Evolutionary conservation across 331 rosid species (phyloP).

Genomic region (Acacia pycnantha): DNA sequence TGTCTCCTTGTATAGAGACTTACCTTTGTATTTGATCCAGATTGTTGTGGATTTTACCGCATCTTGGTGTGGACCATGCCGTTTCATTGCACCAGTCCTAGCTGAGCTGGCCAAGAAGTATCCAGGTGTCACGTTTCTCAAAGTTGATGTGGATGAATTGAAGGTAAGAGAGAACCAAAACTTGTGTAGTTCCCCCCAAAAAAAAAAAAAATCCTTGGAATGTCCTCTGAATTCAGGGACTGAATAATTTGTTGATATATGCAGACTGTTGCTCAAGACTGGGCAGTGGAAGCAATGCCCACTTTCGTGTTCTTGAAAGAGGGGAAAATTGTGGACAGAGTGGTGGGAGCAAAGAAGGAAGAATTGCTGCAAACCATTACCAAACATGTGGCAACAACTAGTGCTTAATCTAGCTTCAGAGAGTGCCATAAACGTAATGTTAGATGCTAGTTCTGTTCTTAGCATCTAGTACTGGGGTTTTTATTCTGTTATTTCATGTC

Average conservation of each 20-base stretch:
- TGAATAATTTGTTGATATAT: slow-evolving; percentile 14
- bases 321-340: slow-evolving; percentile 71
- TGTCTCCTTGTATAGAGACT: neutral
- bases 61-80: slow-evolving; percentile 99
- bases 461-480: neutral
- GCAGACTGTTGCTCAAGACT: slow-evolving; percentile 82
- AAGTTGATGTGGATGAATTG: slow-evolving; percentile 90
- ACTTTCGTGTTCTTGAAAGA: slow-evolving; percentile 88
- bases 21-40: slow-evolving; percentile 43
- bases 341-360: slow-evolving; percentile 90
- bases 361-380: slow-evolving; percentile 66
- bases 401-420: slow-evolving; percentile 39
- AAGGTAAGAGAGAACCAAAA: slow-evolving; percentile 45
- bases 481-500: slow-evolving; percentile 23
- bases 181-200: neutral
- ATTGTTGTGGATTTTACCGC: slow-evolving; percentile 92
- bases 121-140: slow-evolving; percentile 57
- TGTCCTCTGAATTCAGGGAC: neutral
- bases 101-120: slow-evolving; percentile 71
- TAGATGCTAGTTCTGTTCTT: slow-evolving; percentile 15
- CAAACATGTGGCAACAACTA: slow-evolving; percentile 45
- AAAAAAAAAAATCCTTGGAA: neutral
- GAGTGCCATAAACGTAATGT: slow-evolving; percentile 2
- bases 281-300: slow-evolving; percentile 98
- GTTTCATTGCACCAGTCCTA: slow-evolving; percentile 75